phyloP scores from a whole-genome alignment of 1,139 yeast genomes.

The Candida labiduridarum region DNA sequence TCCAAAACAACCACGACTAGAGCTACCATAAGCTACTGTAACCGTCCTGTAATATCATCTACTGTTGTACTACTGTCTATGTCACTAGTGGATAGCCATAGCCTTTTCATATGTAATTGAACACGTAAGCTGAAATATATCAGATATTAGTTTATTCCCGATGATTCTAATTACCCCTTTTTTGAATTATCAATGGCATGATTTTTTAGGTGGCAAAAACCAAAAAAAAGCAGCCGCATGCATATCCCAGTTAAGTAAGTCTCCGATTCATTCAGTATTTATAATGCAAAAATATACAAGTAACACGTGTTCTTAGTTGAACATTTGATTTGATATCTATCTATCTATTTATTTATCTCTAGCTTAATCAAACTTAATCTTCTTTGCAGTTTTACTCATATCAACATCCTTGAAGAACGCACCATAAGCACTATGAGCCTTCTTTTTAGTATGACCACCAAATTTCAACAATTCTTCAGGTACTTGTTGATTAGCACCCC shows the following conservation, averaged over 20 bases:
- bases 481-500: conserved; percentile 93
- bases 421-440: conserved; percentile 94
- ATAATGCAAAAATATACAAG: too few species aligned
- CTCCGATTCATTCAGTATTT: too few species aligned
- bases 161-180: not conserved
- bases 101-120: too few species aligned
- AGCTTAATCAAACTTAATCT: conserved; percentile 72
- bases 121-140: not conserved
- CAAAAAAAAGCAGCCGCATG: too few species aligned
- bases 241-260: too few species aligned
- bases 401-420: conserved; percentile 95
- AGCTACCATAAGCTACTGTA: too few species aligned
- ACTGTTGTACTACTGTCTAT: too few species aligned
- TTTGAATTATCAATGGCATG: not conserved
- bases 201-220: not conserved
- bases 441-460: conserved; percentile 97
- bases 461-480: conserved; percentile 96
- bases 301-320: too few species aligned
- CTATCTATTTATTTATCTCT: not conserved
- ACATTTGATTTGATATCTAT: not conserved
- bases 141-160: not conserved
- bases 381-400: conserved; percentile 83
- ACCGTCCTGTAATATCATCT: too few species aligned
- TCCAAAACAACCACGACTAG: too few species aligned
- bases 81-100: too few species aligned